These are phyloP conservation scores for Sordaria brevicollis DNA, from an alignment of 495 filamentous ascomycete species.

Conservation along the genomic window DNA sequence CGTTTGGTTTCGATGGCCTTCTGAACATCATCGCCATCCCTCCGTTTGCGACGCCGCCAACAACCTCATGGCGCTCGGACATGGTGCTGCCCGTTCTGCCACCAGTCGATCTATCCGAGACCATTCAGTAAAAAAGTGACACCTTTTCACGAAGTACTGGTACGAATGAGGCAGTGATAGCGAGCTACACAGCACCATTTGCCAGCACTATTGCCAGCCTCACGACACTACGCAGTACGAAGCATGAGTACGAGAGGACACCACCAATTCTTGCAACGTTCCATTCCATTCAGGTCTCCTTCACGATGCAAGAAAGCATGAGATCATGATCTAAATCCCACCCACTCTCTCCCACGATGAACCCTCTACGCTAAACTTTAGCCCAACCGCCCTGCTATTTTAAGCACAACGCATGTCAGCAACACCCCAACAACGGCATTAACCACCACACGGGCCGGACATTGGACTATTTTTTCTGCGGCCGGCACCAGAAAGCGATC, in stretches of 20 bases:
- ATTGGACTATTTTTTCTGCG: background rate
- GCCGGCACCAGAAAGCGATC: background rate
- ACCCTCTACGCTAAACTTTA: background rate
- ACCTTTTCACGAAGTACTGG: background rate
- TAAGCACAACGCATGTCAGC: background rate
- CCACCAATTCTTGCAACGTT: background rate
- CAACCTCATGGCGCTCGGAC: background rate
- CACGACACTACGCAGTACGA: background rate
- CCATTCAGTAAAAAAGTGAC: background rate
- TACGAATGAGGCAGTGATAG: background rate
- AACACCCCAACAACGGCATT: background rate
- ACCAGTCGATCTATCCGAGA: background rate
- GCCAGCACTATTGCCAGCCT: background rate
- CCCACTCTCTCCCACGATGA: background rate
- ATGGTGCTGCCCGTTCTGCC: background rate
- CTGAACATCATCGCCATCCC: background rate
- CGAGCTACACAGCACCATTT: background rate
- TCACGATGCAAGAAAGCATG: background rate
- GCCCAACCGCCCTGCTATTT: background rate
- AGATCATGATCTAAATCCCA: background rate
- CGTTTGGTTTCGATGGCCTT: background rate
- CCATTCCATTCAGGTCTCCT: background rate
- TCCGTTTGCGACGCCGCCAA: background rate
- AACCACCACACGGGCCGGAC: background rate
- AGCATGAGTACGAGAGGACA: background rate